These are phyloP conservation scores for Silene conica DNA, from an alignment of 148 eudicot species.

Conservation along the genomic window DNA sequence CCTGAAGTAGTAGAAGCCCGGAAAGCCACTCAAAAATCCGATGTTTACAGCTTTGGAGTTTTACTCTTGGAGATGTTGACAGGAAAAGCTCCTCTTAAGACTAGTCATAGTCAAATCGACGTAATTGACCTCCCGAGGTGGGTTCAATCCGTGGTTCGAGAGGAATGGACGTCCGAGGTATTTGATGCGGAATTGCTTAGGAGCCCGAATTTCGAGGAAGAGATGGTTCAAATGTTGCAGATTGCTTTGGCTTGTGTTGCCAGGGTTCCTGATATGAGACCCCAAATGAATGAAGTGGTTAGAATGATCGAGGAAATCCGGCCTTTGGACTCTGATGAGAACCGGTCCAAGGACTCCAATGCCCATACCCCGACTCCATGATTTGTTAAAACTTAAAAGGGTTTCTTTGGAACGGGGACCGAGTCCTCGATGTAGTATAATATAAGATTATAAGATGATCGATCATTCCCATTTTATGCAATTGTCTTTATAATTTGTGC, in stretches of 20 bases:
- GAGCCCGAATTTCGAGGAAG: constrained; percentile 59
- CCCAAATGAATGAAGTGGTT: constrained; percentile 68
- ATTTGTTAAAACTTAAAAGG: no score
- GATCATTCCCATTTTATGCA: constrained; percentile 4
- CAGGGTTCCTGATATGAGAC: constrained; percentile 55
- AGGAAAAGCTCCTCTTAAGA: constrained; percentile 61
- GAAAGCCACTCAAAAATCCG: constrained; percentile 65
- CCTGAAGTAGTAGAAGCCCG: constrained; percentile 71
- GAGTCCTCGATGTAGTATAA: not conserved
- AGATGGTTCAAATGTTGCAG: constrained; percentile 92
- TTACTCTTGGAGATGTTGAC: constrained; percentile 76
- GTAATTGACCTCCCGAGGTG: constrained; percentile 85
- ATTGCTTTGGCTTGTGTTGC: constrained; percentile 77
- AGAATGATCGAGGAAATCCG: constrained; percentile 72
- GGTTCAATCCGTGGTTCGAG: constrained; percentile 88
- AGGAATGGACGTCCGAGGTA: constrained; percentile 96
- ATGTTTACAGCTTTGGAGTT: constrained; percentile 96
- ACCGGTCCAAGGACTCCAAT: constrained; percentile 63
- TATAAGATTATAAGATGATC: constrained; percentile 13
- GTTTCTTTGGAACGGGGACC: not conserved
- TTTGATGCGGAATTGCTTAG: constrained; percentile 68
- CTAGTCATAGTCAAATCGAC: constrained; percentile 50
- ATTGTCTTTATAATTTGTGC: not conserved
- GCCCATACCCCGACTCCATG: constrained; percentile 50
- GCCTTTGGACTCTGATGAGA: constrained; percentile 52